Evolutionary conservation across 2,329 filamentous ascomycete species (phyloP).

Genomic region (Didymella sp.): DNA sequence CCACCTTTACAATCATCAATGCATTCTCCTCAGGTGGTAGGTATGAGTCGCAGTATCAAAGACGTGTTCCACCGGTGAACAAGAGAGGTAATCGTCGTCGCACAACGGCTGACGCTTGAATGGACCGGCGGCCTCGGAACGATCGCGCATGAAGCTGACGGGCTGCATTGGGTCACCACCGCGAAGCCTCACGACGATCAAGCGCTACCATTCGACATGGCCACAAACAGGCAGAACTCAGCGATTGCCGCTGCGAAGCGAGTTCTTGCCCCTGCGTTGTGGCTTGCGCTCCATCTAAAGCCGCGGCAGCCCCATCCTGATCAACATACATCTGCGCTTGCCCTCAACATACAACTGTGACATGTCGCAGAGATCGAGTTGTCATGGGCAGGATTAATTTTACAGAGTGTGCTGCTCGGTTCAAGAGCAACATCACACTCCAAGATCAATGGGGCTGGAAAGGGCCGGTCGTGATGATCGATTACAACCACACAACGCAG

Average conservation of each 20-base stretch:
- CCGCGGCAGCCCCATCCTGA: slow-evolving; percentile 5
- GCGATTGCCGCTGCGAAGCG: background rate
- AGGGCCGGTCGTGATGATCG: slow-evolving; percentile 26
- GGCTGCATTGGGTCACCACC: background rate
- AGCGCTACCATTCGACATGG: background rate
- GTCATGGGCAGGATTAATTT: slow-evolving; percentile 13
- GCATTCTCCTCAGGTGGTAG: background rate
- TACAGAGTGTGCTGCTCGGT: background rate
- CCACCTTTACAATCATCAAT: background rate
- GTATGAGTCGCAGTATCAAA: background rate
- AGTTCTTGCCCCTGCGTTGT: slow-evolving; percentile 2
- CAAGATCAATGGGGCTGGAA: slow-evolving; percentile 29
- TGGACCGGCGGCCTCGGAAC: background rate
- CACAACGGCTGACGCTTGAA: slow-evolving; percentile 2
- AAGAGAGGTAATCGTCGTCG: background rate
- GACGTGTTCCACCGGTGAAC: background rate
- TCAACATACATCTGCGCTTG: background rate
- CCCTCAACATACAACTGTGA: background rate
- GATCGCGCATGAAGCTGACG: background rate
- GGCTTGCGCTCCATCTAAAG: slow-evolving; percentile 12
- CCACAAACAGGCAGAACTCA: background rate
- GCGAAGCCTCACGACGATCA: background rate
- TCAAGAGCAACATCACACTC: slow-evolving; percentile 11
- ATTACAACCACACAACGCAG: slow-evolving; percentile 27
- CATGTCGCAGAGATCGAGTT: background rate